These are phyloP conservation scores for Rhizoclosmatium hyalinum DNA, from an alignment of 371 early-diverging fungal species.

Conservation along the genomic window DNA sequence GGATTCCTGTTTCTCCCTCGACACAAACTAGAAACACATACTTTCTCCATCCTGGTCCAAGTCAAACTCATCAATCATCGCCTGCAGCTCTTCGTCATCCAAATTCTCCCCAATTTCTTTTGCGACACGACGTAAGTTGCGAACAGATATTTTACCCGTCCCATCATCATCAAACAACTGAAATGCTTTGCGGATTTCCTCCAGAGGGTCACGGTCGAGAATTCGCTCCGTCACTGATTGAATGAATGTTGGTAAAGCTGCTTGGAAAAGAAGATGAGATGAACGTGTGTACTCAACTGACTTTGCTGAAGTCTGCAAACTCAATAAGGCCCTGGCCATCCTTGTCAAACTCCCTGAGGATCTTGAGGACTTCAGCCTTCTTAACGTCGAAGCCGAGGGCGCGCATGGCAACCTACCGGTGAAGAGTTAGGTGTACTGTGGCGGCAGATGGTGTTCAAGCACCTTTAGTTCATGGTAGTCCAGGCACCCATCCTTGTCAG, in stretches of 20 bases:
- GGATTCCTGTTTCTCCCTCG: neutral
- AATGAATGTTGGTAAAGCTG: neutral
- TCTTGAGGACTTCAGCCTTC: slow-evolving; percentile 73
- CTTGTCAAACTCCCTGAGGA: slow-evolving; percentile 66
- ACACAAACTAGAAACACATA: slow-evolving; percentile 45
- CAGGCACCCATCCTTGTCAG: slow-evolving; percentile 71
- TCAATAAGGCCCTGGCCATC: slow-evolving; percentile 61
- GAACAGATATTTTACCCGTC: slow-evolving; percentile 68
- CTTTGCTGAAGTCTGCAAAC: slow-evolving; percentile 68
- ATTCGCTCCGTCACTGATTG: slow-evolving; percentile 69
- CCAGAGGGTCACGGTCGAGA: slow-evolving; percentile 73
- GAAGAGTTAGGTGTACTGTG: neutral
- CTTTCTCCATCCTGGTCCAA: slow-evolving; percentile 77
- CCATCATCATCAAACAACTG: slow-evolving; percentile 76
- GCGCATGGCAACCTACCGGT: slow-evolving; percentile 68
- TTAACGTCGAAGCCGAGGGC: slow-evolving; percentile 79
- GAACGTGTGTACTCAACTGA: slow-evolving; percentile 58
- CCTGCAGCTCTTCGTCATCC: slow-evolving; percentile 75
- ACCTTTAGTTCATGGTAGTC: slow-evolving; percentile 84
- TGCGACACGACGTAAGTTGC: slow-evolving; percentile 71
- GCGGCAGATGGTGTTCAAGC: neutral
- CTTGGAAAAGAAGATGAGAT: neutral
- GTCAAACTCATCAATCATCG: slow-evolving; percentile 84
- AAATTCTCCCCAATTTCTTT: slow-evolving; percentile 78
- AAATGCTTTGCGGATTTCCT: slow-evolving; percentile 78